phyloP scores from a whole-genome alignment of 1,284 basidiomycete species.

The Ustilago vetiveriae region DNA sequence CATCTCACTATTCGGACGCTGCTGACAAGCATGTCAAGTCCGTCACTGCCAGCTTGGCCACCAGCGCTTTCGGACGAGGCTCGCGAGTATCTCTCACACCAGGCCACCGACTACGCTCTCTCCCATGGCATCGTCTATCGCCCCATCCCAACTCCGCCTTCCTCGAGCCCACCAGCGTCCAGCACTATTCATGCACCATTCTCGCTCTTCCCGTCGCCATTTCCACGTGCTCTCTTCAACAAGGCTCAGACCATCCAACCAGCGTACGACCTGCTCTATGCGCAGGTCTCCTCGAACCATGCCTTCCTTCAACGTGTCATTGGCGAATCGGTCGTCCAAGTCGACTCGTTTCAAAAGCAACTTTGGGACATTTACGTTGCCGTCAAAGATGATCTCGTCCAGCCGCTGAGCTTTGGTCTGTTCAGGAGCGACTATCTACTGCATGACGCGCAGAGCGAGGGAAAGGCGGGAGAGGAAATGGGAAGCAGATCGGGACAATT shows the following conservation, averaged over 20 bases:
- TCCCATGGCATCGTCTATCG: conserved; percentile 85
- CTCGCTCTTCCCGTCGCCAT: conserved; percentile 85
- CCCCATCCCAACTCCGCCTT: conserved; percentile 70
- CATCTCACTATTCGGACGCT: not conserved
- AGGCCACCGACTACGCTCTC: conserved; percentile 84
- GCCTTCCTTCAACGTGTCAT: conserved; percentile 84
- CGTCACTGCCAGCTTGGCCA: conserved; percentile 73
- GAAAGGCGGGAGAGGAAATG: not conserved
- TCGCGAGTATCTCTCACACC: conserved; percentile 73
- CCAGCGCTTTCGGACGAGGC: conserved; percentile 75
- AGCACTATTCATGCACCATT: conserved; percentile 88
- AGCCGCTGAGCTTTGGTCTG: conserved; percentile 88
- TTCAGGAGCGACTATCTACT: conserved; percentile 95
- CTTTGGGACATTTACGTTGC: conserved; percentile 86
- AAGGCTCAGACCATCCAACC: conserved; percentile 77
- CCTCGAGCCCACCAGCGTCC: conserved; percentile 64
- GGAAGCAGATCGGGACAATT: conserved; percentile 59
- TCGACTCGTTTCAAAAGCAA: conserved; percentile 85
- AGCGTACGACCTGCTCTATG: conserved; percentile 85
- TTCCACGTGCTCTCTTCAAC: conserved; percentile 79
- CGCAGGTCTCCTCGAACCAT: conserved; percentile 81
- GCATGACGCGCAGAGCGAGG: conserved; percentile 70
- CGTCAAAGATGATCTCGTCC: conserved; percentile 67
- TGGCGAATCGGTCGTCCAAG: conserved; percentile 80
- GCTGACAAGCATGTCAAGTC: conserved; percentile 16